phyloP scores from a whole-genome alignment of 2,329 filamentous ascomycete species.

The Graphilbum sp. region DNA sequence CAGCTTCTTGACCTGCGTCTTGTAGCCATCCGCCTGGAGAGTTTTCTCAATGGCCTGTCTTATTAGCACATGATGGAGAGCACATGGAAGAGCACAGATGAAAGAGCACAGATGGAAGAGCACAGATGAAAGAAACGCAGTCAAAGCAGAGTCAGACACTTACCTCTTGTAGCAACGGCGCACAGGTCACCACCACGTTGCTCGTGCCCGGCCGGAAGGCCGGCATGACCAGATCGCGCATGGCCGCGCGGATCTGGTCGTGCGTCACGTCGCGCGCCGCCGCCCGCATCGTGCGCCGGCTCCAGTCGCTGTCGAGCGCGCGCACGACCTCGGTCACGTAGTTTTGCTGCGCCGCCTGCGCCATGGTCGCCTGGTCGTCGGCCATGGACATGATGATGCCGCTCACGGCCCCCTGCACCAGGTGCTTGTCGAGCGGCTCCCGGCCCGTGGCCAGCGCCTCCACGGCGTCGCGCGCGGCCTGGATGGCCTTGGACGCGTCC shows the following conservation, averaged over 20 bases:
- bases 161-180: slow-evolving; percentile 71
- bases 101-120: not conserved
- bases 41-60: slow-evolving; percentile 55
- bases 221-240: slow-evolving; percentile 60
- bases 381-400: slow-evolving; percentile 76
- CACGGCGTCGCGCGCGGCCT: slow-evolving; percentile 59
- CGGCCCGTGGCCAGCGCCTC: slow-evolving; percentile 56
- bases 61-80: not conserved
- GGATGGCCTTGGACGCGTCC: slow-evolving; percentile 73
- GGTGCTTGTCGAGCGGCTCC: slow-evolving; percentile 57
- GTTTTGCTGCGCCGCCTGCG: slow-evolving; percentile 63
- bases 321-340: slow-evolving; percentile 71
- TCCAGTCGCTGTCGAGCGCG: slow-evolving; percentile 61
- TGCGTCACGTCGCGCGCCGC: slow-evolving; percentile 63
- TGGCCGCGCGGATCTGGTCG: slow-evolving; percentile 58
- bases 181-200: slow-evolving; percentile 80
- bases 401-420: slow-evolving; percentile 80
- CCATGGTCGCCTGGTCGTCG: slow-evolving; percentile 76
- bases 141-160: slow-evolving; percentile 17
- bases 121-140: not conserved
- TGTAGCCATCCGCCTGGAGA: slow-evolving; percentile 63
- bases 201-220: slow-evolving; percentile 67
- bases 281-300: slow-evolving; percentile 59
- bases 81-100: not conserved
- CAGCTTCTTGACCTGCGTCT: slow-evolving; percentile 55